Evolutionary conservation across 805 yeast genomes (phyloP).

Genomic region (Wickerhamomyces pijperi): DNA sequence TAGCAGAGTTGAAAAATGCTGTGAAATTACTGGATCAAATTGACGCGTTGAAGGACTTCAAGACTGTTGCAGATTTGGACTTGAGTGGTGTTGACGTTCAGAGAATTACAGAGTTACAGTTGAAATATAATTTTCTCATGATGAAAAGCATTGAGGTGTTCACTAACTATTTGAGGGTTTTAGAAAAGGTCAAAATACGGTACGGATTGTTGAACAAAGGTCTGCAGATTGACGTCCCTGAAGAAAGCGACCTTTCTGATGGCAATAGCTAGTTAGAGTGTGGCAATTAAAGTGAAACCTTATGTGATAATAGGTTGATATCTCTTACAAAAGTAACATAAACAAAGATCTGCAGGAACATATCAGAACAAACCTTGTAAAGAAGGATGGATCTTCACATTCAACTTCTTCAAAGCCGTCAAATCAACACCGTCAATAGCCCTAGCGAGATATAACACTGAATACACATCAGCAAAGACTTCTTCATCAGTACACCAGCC

Average conservation of each 20-base stretch:
- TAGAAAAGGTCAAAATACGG: background rate
- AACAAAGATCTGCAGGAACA: no score
- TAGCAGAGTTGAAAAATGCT: background rate
- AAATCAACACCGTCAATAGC: background rate
- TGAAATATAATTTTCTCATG: conserved; percentile 13
- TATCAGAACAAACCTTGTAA: no score
- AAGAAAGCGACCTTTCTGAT: no score
- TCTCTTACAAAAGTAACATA: no score
- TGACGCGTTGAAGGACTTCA: conserved; percentile 1
- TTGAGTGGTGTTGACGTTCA: conserved; percentile 1
- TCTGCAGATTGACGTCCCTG: no score
- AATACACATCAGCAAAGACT: conserved; percentile 7
- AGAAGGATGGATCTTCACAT: no score
- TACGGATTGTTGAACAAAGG: no score
- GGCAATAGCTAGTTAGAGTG: no score
- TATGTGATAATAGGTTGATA: no score
- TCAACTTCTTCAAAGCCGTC: background rate
- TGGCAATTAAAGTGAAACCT: no score
- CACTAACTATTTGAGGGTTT: conserved; percentile 14
- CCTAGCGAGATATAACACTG: conserved; percentile 1
- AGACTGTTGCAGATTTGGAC: conserved; percentile 3
- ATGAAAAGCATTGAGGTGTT: conserved; percentile 13
- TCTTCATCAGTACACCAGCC: conserved; percentile 17
- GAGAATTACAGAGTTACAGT: conserved; percentile 4
- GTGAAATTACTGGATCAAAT: background rate